phyloP scores from a whole-genome alignment of 2,329 filamentous ascomycete species.

The Fusarium sp. region DNA sequence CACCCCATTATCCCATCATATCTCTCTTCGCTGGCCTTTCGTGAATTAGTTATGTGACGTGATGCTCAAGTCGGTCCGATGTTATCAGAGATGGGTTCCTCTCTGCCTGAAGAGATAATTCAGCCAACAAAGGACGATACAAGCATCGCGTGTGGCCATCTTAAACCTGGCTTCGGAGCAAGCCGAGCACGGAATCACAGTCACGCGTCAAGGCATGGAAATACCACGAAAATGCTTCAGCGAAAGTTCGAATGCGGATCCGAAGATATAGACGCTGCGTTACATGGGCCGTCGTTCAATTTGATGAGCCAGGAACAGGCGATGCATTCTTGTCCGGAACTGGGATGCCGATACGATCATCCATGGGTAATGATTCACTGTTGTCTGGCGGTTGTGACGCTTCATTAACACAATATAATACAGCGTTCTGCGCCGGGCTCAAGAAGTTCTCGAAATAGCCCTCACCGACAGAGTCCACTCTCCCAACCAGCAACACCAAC shows the following conservation, averaged over 20 bases:
- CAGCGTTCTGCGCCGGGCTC: constrained; percentile 23
- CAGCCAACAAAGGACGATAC: background rate
- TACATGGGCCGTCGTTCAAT: constrained; percentile 7
- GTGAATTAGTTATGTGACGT: background rate
- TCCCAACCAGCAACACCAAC: constrained; percentile 43
- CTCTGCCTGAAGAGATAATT: background rate
- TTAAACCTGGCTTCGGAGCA: background rate
- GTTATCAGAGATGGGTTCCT: constrained; percentile 12
- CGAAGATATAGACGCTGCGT: constrained; percentile 7
- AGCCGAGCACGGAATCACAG: background rate
- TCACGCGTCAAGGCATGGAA: background rate
- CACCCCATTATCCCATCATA: background rate
- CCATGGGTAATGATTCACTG: background rate
- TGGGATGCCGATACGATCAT: background rate
- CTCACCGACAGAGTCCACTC: constrained; percentile 26
- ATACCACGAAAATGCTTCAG: background rate
- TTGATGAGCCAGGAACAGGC: constrained; percentile 1
- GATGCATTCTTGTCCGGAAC: constrained; percentile 33
- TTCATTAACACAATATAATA: background rate
- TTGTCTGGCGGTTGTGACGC: no score
- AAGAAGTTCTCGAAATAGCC: constrained; percentile 17
- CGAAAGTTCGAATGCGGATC: constrained; percentile 7
- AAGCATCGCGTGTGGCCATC: background rate
- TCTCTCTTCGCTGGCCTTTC: background rate
- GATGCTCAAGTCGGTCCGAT: background rate